phyloP scores from a whole-genome alignment of 108 stramenopile genomes.

The Skeletonema costatum region DNA sequence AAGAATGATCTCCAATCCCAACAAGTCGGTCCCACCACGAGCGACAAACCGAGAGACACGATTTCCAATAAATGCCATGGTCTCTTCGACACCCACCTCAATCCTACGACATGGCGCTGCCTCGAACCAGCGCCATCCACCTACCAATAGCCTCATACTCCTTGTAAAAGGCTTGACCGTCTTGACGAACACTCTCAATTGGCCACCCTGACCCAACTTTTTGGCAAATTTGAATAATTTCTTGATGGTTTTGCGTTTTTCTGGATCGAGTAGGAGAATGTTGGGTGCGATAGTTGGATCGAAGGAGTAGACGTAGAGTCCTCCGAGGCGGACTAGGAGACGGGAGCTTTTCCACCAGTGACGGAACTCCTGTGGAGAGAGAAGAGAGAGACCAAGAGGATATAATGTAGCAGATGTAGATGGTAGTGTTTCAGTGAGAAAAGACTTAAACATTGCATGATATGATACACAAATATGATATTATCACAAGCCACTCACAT shows the following conservation, averaged over 20 bases:
- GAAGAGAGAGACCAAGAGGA: background rate
- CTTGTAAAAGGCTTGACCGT: conserved; percentile 67
- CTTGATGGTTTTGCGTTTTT: conserved; percentile 32
- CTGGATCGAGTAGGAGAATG: conserved; percentile 45
- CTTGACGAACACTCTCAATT: conserved; percentile 52
- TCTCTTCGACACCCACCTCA: conserved; percentile 61
- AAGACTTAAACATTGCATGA: too few relatives aligned
- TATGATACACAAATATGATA: too few relatives aligned
- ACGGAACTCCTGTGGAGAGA: background rate
- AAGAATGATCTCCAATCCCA: conserved; percentile 42
- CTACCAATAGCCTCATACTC: conserved; percentile 48
- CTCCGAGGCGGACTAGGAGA: conserved; percentile 68
- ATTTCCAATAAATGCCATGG: conserved; percentile 80
- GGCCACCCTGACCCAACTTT: conserved; percentile 36
- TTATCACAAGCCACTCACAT: conserved; percentile 1
- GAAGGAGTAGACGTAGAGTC: conserved; percentile 48
- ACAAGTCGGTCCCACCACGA: conserved; percentile 40
- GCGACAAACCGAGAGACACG: conserved; percentile 59
- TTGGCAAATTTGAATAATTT: conserved; percentile 39
- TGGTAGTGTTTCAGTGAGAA: too few relatives aligned
- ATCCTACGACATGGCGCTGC: conserved; percentile 56
- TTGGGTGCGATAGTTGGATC: conserved; percentile 21
- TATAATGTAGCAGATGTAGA: too few relatives aligned
- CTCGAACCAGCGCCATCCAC: conserved; percentile 60
- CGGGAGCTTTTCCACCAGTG: conserved; percentile 77